phyloP scores from a whole-genome alignment of 305 asterid genomes.

The Solanum hybrid region DNA sequence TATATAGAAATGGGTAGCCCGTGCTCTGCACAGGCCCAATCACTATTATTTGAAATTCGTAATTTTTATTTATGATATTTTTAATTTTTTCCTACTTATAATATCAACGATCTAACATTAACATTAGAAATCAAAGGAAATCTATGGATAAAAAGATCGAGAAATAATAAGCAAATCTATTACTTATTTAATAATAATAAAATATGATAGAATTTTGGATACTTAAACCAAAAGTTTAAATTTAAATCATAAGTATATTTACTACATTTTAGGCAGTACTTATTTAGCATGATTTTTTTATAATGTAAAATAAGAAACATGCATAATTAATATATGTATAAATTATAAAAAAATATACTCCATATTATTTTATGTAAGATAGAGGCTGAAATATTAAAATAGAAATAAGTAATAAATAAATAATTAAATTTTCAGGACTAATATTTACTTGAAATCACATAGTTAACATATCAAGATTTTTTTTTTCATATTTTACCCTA shows the following conservation, averaged over 20 bases:
- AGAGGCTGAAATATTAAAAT: too few species aligned
- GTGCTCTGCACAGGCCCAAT: too few species aligned
- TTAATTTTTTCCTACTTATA: too few species aligned
- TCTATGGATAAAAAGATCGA: background rate
- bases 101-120: too few species aligned
- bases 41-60: too few species aligned
- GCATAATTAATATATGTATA: background rate
- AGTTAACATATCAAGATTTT: background rate
- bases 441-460: too few species aligned
- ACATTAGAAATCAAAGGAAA: background rate
- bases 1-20: too few species aligned
- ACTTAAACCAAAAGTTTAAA: too few species aligned
- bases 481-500: background rate
- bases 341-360: too few species aligned
- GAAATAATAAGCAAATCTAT: too few species aligned
- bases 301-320: background rate
- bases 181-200: background rate
- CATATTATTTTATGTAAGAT: background rate
- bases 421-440: too few species aligned
- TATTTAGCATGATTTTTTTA: background rate
- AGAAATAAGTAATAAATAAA: too few species aligned
- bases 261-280: background rate
- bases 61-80: background rate
- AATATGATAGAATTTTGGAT: background rate
- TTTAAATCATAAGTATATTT: background rate